Evolutionary conservation across 495 filamentous ascomycete genomes (phyloP), one percentile per base, ranked within the genome.

Genomic region (Chaetomidium leptoderma): DNA sequence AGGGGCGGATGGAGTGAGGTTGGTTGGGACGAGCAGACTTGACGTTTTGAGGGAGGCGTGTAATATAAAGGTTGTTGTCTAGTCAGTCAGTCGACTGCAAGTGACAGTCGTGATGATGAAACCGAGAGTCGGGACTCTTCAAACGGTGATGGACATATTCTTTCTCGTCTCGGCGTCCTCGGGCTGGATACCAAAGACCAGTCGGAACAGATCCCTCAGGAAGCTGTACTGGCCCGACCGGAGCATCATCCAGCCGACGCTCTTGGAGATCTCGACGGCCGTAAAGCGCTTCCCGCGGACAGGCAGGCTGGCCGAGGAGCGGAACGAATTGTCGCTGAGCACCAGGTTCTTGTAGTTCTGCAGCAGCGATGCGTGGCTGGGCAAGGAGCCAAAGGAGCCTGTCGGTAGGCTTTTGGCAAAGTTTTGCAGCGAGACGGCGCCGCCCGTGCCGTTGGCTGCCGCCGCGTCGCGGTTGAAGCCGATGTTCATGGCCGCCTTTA

Each of bases 111-210:
- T n/a, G n/a, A n/a, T n/a, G n/a, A n/a, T n/a, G n/a, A n/a, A n/a
- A n/a, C n/a, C n/a, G n/a, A n/a, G n/a, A n/a, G n/a, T 17, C 13
- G 27, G 17, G 10, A 14, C 14, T 17, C 11, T 50, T n/a, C n/a
- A 79, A 8, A 79, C 66, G 0, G 67, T 66, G 49, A 87, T 79
- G 8, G 70, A 74, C 2, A 79, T 70, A 29, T 74, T 75, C 62
- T 81, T 81, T 44, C 80, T 72, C 17, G 70, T 64, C 47, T 83
- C 82, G 1, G 83, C 85, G 60, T 93, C 91, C 58, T 95, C 89
- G 26, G 87, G 65, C 54, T 86, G 83, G 66, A 90, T 89, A 0
- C 91, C 90, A 72, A 92, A 91, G 3, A 95, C 90, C n/a, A 91
- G 74, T 45, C 83, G 79, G 73, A 86, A 95, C 10, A 96, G 72